A percentile compares a stretch with the other conserved stretches of the same genome.
Evolutionary conservation across 2,329 filamentous ascomycete species (phyloP).

Genomic region (Colletotrichum kahawae): DNA sequence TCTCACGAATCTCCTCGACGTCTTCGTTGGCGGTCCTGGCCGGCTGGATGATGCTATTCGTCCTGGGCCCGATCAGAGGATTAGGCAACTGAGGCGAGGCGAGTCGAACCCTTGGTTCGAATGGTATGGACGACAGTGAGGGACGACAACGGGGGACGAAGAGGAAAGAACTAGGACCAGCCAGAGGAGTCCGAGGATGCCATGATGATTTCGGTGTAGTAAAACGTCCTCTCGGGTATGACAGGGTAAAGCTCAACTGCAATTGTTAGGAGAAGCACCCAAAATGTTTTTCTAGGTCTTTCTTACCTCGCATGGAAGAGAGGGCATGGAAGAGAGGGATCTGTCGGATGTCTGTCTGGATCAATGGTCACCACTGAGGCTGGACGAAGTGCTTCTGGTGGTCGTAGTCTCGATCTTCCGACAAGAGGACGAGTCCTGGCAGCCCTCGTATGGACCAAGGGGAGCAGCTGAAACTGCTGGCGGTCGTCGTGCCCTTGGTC

Average conservation of each 20-base stretch:
- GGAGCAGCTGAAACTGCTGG: not conserved
- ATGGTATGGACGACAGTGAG: too few species aligned
- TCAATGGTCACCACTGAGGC: not conserved
- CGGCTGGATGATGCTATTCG: too few species aligned
- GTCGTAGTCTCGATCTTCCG: not conserved
- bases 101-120: too few species aligned
- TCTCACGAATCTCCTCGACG: not conserved
- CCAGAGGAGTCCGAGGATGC: not conserved
- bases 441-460: not conserved
- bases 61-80: too few species aligned
- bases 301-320: not conserved
- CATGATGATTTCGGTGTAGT: not conserved
- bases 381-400: not conserved
- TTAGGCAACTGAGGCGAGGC: too few species aligned
- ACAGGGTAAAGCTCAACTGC: not conserved
- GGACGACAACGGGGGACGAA: not conserved
- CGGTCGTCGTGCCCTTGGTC: not conserved
- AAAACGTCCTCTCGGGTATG: not conserved
- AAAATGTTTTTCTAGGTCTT: not conserved
- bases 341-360: not conserved
- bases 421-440: not conserved
- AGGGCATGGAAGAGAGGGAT: not conserved
- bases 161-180: not conserved
- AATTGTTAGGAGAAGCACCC: not conserved
- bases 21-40: too few species aligned